A percentile compares a stretch with the other conserved stretches of the same genome.
Evolutionary conservation across 2,329 filamentous ascomycete species (phyloP).

Genomic region (Hypomyces rosellus): DNA sequence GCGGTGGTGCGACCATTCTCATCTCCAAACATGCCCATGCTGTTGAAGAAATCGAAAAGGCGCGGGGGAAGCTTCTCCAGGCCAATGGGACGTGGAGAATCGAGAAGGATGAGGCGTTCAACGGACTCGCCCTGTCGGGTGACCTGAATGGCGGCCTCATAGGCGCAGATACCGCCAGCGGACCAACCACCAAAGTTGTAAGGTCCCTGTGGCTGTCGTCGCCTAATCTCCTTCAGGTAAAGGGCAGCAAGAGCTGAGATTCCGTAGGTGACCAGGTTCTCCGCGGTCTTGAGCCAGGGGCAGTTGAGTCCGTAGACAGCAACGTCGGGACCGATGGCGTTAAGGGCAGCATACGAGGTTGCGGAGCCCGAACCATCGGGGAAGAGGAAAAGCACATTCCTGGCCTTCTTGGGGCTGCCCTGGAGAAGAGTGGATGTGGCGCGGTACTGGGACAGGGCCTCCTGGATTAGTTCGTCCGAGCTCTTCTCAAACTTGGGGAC

Average conservation of each 20-base stretch:
- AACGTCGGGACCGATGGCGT: constrained; percentile 35
- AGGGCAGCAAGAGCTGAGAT: constrained; percentile 37
- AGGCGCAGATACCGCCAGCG: constrained; percentile 67
- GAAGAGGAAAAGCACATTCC: constrained; percentile 20
- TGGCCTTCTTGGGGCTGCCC: constrained; percentile 3
- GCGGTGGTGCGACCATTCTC: constrained; percentile 38
- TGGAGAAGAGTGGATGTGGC: constrained; percentile 5
- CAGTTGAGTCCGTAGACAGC: constrained; percentile 50
- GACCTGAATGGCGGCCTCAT: constrained; percentile 57
- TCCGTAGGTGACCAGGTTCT: constrained; percentile 26
- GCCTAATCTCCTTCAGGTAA: constrained; percentile 57
- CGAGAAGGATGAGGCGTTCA: constrained; percentile 55
- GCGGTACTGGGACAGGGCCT: constrained; percentile 5
- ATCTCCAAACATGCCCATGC: constrained; percentile 63
- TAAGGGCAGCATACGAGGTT: constrained; percentile 51
- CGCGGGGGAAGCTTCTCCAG: constrained; percentile 56
- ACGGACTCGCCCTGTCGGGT: constrained; percentile 50
- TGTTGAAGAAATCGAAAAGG: constrained; percentile 65
- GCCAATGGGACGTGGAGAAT: constrained; percentile 57
- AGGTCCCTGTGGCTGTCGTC: constrained; percentile 60
- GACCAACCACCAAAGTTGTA: constrained; percentile 68
- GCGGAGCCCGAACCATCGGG: constrained; percentile 54
- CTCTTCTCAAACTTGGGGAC: too few species aligned
- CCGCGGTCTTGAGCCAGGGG: constrained; percentile 56
- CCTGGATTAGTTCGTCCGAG: not conserved